These are phyloP conservation scores for Rhodocollybia butyracea DNA, from an alignment of 768 basidiomycete genomes.

Conservation along the genomic window DNA sequence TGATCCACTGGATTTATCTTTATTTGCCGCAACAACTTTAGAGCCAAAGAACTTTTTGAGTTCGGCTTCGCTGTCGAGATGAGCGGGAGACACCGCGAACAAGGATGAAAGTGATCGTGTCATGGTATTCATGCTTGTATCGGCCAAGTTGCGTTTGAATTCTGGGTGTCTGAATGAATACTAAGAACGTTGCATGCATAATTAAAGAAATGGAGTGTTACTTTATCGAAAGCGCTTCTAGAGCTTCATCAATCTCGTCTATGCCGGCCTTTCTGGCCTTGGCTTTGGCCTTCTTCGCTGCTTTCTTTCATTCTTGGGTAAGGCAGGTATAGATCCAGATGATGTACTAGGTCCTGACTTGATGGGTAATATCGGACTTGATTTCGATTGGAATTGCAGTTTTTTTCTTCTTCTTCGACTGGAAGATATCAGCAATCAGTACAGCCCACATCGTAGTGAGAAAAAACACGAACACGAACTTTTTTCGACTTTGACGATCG, in stretches of 20 bases:
- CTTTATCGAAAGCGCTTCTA: conserved; percentile 84
- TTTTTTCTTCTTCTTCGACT: conserved; percentile 39
- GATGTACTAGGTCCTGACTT: too few species aligned
- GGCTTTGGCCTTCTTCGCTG: conserved; percentile 59
- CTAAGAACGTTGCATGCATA: neutral
- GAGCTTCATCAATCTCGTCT: conserved; percentile 81
- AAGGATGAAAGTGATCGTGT: conserved; percentile 45
- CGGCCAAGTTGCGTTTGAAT: conserved; percentile 26
- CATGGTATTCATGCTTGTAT: conserved; percentile 26
- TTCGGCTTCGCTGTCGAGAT: conserved; percentile 88
- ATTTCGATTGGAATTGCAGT: conserved; percentile 13
- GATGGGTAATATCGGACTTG: neutral
- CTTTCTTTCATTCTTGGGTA: conserved; percentile 46
- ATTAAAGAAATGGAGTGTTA: conserved; percentile 26
- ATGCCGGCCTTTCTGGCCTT: conserved; percentile 63
- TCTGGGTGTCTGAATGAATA: conserved; percentile 44
- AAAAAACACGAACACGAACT: neutral
- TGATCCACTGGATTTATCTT: conserved; percentile 31
- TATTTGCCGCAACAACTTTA: conserved; percentile 73
- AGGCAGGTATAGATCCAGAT: conserved; percentile 11
- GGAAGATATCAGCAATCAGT: neutral
- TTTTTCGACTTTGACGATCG: conserved; percentile 11
- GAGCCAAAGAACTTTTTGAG: conserved; percentile 93
- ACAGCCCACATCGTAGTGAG: neutral
- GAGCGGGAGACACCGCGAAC: conserved; percentile 72